Percentiles rank a stretch among this genome's conserved stretches.
Conservation (phyloP, 805 yeast species). For the Candida sanyiensis region DNA sequence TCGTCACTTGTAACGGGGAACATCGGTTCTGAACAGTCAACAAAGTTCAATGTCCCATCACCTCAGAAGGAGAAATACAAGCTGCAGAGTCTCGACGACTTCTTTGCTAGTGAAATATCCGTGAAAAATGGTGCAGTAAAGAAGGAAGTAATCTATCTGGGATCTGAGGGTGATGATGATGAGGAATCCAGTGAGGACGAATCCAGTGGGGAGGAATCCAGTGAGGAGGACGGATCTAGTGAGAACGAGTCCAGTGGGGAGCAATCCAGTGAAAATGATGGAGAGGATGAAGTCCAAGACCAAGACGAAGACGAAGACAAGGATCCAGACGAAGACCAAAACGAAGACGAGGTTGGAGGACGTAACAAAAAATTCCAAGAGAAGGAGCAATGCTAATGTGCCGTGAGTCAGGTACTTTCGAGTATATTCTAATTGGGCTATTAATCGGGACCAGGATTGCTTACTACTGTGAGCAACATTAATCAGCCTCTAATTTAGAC, state of each 20-base stretch:
- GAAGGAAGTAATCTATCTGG: slow-evolving; percentile 13
- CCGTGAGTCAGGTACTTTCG: too few relatives aligned
- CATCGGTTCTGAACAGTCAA: background rate
- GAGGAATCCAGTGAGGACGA: slow-evolving; percentile 25
- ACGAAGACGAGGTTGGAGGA: slow-evolving; percentile 15
- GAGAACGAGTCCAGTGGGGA: slow-evolving; percentile 11
- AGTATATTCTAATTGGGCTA: too few relatives aligned
- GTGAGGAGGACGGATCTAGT: slow-evolving; percentile 22
- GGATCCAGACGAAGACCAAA: slow-evolving; percentile 27
- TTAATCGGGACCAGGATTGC: too few relatives aligned
- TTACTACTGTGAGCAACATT: too few relatives aligned
- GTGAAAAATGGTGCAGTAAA: slow-evolving; percentile 12
- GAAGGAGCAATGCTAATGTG: slow-evolving; percentile 9
- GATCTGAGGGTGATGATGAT: slow-evolving; percentile 20
- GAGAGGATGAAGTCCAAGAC: slow-evolving; percentile 19
- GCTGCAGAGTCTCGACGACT: slow-evolving; percentile 81
- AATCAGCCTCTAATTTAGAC: too few relatives aligned
- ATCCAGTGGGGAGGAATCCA: slow-evolving; percentile 26
- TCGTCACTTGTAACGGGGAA: background rate
- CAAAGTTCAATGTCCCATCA: slow-evolving; percentile 5
- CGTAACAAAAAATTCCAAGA: background rate
- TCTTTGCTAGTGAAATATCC: slow-evolving; percentile 50
- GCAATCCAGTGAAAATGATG: slow-evolving; percentile 16
- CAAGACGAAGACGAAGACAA: slow-evolving; percentile 21
- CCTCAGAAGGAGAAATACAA: slow-evolving; percentile 39